phyloP scores from a whole-genome alignment of 176 grass and related monocot genomes.

The Triticum monococcum region DNA sequence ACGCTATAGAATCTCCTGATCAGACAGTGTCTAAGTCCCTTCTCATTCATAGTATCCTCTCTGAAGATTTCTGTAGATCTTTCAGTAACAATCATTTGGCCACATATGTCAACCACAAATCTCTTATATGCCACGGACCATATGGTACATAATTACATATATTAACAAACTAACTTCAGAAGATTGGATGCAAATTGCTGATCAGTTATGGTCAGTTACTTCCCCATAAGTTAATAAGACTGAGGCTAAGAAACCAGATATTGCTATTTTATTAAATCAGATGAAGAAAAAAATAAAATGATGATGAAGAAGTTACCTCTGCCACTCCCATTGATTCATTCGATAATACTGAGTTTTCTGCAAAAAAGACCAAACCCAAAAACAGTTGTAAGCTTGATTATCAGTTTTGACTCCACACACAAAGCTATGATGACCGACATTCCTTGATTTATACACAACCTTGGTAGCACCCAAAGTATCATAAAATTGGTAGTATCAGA shows the following conservation, averaged over 20 bases:
- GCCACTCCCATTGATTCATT: conserved; percentile 28
- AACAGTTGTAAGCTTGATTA: conserved; percentile 3
- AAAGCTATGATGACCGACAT: not conserved
- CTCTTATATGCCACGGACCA: not conserved
- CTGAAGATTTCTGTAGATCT: not conserved
- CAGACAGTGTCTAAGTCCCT: not conserved
- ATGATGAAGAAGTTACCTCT: conserved; percentile 38
- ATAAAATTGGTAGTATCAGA: not conserved
- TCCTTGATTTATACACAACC: not conserved
- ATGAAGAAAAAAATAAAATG: not conserved
- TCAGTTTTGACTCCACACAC: not conserved
- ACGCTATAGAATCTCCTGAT: not conserved
- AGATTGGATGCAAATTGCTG: conserved; percentile 16
- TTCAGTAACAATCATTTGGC: not conserved
- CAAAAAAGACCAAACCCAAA: conserved; percentile 35
- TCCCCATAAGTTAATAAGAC: not conserved
- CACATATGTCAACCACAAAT: not conserved
- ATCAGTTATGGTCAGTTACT: not conserved
- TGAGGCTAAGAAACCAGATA: not conserved
- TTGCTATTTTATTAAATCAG: not conserved
- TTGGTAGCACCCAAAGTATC: conserved; percentile 5
- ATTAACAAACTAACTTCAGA: conserved; percentile 3
- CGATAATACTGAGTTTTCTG: conserved; percentile 32
- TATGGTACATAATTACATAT: not conserved
- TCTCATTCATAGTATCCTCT: not conserved